Evolutionary conservation across 805 yeast genomes (phyloP).

Genomic region (Lipomyces mesembrius): DNA sequence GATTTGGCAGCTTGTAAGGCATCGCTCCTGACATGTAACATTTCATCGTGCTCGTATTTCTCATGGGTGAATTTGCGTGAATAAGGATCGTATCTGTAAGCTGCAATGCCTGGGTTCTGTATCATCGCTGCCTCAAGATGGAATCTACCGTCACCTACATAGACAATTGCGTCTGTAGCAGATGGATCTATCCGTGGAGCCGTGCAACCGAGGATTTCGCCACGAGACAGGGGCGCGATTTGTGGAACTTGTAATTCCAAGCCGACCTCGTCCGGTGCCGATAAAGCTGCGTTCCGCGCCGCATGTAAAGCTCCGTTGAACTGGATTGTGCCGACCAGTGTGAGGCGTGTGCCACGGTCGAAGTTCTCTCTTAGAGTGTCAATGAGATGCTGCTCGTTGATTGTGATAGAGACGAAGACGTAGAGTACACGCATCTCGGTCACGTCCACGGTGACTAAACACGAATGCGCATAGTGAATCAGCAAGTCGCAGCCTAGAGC

Average conservation of each 20-base stretch:
- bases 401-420: constrained; percentile 89
- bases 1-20: constrained; percentile 67
- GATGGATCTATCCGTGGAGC: constrained; percentile 69
- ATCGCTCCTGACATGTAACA: constrained; percentile 71
- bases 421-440: constrained; percentile 91
- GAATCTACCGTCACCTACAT: constrained; percentile 95
- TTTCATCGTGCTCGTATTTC: constrained; percentile 81
- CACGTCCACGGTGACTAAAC: constrained; percentile 92
- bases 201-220: constrained; percentile 96
- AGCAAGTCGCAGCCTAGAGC: constrained; percentile 92
- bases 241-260: constrained; percentile 83
- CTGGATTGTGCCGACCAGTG: constrained; percentile 94
- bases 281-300: constrained; percentile 59
- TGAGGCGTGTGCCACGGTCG: constrained; percentile 63
- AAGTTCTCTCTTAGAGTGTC: constrained; percentile 79
- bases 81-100: constrained; percentile 94
- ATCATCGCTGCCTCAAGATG: constrained; percentile 97
- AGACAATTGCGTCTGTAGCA: constrained; percentile 68
- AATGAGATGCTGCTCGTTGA: constrained; percentile 80
- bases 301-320: constrained; percentile 93
- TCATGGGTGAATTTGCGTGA: constrained; percentile 89
- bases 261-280: constrained; percentile 44
- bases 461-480: constrained; percentile 96
- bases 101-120: constrained; percentile 91
- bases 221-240: constrained; percentile 87